Percentiles rank a stretch among this genome's conserved stretches.
Conservation (phyloP, 1,284 basidiomycete genomes). For the Pseudozyma pruni region DNA sequence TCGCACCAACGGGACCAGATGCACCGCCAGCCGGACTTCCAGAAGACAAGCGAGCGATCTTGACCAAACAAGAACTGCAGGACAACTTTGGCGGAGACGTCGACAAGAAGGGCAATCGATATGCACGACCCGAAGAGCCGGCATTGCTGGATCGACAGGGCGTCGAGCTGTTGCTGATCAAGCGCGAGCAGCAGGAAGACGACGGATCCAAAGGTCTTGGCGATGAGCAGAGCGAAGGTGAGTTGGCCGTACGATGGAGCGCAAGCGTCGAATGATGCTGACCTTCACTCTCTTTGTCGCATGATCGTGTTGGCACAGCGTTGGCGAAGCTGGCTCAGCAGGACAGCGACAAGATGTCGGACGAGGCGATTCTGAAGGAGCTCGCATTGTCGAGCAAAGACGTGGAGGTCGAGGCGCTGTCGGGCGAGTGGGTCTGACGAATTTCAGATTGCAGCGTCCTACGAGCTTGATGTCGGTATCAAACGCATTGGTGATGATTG, state of each 20-base stretch:
- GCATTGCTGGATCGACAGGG: constrained; percentile 48
- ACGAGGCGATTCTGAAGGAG: constrained; percentile 43
- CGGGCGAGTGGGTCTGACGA: constrained; percentile 51
- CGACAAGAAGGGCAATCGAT: constrained; percentile 45
- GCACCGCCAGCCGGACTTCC: constrained; percentile 47
- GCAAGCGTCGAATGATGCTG: neutral
- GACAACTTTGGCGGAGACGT: constrained; percentile 54
- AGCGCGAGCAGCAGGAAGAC: constrained; percentile 45
- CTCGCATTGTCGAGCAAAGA: constrained; percentile 34
- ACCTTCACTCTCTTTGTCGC: neutral
- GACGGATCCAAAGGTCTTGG: constrained; percentile 41
- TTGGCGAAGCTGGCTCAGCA: constrained; percentile 26
- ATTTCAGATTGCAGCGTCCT: too few relatives aligned
- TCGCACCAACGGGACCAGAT: constrained; percentile 41
- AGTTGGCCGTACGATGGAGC: neutral
- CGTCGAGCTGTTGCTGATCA: constrained; percentile 53
- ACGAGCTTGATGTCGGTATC: neutral
- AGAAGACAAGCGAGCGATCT: constrained; percentile 30
- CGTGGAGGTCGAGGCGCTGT: constrained; percentile 35
- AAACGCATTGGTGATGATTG: neutral
- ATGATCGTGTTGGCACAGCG: neutral
- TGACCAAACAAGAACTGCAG: constrained; percentile 50
- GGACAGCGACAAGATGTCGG: constrained; percentile 29
- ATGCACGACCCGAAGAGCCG: constrained; percentile 49
- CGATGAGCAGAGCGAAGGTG: constrained; percentile 45